These are phyloP conservation scores for Dendrobium chrysotoxum DNA, from an alignment of 106 monocot genomes.

Conservation along the genomic window DNA sequence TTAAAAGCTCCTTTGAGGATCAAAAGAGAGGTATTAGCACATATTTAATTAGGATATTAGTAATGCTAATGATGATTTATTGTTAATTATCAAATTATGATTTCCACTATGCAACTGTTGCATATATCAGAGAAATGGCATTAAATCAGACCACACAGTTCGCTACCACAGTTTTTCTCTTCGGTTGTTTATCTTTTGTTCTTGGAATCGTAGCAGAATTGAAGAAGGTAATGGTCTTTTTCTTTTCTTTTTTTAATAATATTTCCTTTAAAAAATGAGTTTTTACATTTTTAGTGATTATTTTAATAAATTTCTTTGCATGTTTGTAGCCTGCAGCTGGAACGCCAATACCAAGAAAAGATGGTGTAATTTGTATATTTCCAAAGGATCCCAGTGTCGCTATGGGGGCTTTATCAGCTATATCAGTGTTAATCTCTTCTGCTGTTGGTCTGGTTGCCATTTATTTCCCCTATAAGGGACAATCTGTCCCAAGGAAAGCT, in stretches of 20 bases:
- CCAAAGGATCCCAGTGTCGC: slow-evolving; percentile 66
- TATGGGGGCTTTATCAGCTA: slow-evolving; percentile 46
- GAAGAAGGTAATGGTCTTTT: background rate
- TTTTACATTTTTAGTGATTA: background rate
- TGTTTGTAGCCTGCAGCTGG: slow-evolving; percentile 57
- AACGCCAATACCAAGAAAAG: slow-evolving; percentile 50
- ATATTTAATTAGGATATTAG: too few relatives aligned
- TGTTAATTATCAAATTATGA: too few relatives aligned
- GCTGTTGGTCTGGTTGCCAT: slow-evolving; percentile 38
- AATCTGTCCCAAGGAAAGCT: background rate
- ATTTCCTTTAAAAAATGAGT: background rate
- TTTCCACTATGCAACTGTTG: too few relatives aligned
- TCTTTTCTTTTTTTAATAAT: background rate
- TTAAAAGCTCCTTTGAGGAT: too few relatives aligned
- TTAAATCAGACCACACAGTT: background rate
- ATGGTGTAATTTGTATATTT: slow-evolving; percentile 64
- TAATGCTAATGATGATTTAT: too few relatives aligned
- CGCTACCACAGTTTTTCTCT: background rate
- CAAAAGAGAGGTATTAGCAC: too few relatives aligned
- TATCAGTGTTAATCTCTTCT: slow-evolving; percentile 40
- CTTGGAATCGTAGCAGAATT: background rate
- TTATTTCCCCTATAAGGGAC: slow-evolving; percentile 28
- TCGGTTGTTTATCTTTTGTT: background rate
- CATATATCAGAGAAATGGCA: background rate
- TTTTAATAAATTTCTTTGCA: background rate